Evolutionary conservation across 2,329 filamentous ascomycete genomes (phyloP).

Genomic region (Lachnellula cervina): DNA sequence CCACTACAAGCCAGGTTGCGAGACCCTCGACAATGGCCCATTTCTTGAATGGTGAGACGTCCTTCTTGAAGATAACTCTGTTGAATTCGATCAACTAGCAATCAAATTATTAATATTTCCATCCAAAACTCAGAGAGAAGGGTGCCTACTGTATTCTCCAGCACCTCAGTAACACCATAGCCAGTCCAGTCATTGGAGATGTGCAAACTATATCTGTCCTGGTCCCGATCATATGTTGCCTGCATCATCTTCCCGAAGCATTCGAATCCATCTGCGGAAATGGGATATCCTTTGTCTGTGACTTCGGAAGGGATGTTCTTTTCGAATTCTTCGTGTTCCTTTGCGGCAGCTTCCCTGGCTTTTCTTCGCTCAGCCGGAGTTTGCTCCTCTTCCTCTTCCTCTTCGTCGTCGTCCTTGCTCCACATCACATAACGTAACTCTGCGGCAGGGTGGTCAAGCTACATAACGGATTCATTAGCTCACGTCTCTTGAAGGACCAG

Average conservation of each 20-base stretch:
- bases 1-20: constrained; percentile 1
- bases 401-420: not conserved
- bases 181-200: constrained; percentile 6
- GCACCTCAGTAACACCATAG: constrained; percentile 3
- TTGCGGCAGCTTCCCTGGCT: not conserved
- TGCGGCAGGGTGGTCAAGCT: not conserved
- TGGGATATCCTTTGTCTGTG: not conserved
- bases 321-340: not conserved
- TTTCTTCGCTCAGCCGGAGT: too few relatives aligned
- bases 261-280: not conserved
- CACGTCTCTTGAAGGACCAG: not conserved
- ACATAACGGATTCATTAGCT: not conserved
- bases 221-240: not conserved
- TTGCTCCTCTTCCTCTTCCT: not conserved
- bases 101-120: not conserved
- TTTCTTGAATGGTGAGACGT: constrained; percentile 2
- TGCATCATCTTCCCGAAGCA: not conserved
- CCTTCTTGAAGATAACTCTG: constrained; percentile 2
- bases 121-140: not conserved
- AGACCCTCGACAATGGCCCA: constrained; percentile 6
- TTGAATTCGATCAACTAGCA: constrained; percentile 4
- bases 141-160: constrained; percentile 2
- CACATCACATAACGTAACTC: not conserved
- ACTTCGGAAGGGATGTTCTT: not conserved
- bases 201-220: constrained; percentile 4